phyloP scores from a whole-genome alignment of 495 filamentous ascomycete genomes.

The Aspergillus diversus region DNA sequence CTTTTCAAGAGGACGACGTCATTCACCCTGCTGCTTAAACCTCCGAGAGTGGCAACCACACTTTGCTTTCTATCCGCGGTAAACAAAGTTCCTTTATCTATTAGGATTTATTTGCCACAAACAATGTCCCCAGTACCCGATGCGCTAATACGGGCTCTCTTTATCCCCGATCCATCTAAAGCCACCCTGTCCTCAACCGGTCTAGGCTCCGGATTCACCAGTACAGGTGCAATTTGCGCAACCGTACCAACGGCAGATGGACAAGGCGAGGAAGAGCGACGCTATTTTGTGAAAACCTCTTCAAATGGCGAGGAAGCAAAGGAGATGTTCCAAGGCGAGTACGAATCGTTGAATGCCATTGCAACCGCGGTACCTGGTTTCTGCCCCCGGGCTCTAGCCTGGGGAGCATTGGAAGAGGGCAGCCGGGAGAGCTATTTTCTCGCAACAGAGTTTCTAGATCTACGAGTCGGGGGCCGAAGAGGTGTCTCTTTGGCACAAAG shows the following conservation, averaged over 20 bases:
- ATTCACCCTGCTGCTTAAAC: slow-evolving; percentile 22
- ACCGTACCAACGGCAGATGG: slow-evolving; percentile 37
- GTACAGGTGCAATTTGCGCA: slow-evolving; percentile 69
- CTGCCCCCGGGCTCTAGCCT: slow-evolving; percentile 71
- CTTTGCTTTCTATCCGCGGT: neutral
- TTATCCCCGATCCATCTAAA: slow-evolving; percentile 57
- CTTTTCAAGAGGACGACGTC: slow-evolving; percentile 22
- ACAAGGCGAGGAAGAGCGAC: slow-evolving; percentile 54
- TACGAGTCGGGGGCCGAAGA: slow-evolving; percentile 39
- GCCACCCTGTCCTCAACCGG: slow-evolving; percentile 59
- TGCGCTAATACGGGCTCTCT: slow-evolving; percentile 67
- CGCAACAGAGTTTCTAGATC: slow-evolving; percentile 78
- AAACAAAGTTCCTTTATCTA: neutral
- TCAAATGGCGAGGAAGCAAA: slow-evolving; percentile 59
- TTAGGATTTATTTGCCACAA: neutral
- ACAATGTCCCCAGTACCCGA: slow-evolving; percentile 49
- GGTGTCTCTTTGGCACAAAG: slow-evolving; percentile 67
- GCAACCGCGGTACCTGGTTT: slow-evolving; percentile 69
- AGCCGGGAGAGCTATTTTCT: slow-evolving; percentile 64
- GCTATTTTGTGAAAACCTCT: slow-evolving; percentile 84
- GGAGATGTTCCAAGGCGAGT: slow-evolving; percentile 86
- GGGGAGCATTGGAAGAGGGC: slow-evolving; percentile 61
- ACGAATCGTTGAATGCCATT: slow-evolving; percentile 81
- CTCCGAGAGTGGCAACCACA: neutral
- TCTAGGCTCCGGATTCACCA: slow-evolving; percentile 76